These are phyloP conservation scores for Heliamphora pulchella DNA, from an alignment of 179 eudicot species.

Conservation along the genomic window DNA sequence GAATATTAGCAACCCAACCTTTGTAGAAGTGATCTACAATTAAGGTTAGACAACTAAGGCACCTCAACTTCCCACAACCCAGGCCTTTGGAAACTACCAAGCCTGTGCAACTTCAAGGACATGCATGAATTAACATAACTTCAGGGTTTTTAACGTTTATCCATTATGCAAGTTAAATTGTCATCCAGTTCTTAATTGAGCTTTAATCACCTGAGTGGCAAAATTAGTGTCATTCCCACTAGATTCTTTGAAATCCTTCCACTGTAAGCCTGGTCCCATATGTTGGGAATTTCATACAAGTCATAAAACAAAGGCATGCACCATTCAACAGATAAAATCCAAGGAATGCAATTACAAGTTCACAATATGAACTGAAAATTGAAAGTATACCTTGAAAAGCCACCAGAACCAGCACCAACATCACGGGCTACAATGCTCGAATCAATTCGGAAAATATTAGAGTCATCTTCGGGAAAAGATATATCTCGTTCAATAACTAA, in stretches of 20 bases:
- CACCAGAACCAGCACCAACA: conserved; percentile 99
- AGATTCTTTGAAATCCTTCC: neutral
- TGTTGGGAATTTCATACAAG: neutral
- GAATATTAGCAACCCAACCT: too few relatives aligned
- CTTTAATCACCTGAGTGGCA: neutral
- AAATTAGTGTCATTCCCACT: neutral
- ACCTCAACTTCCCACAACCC: neutral
- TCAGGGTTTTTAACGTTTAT: too few relatives aligned
- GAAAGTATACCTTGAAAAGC: conserved; percentile 76
- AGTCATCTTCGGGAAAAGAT: conserved; percentile 46
- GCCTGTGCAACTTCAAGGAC: neutral
- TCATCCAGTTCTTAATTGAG: neutral
- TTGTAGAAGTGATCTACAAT: too few relatives aligned
- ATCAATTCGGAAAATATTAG: conserved; percentile 46
- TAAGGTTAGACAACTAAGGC: neutral
- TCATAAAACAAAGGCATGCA: conserved; percentile 11
- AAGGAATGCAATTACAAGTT: neutral
- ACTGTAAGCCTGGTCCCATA: neutral
- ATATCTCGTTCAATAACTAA: conserved; percentile 55
- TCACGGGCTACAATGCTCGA: conserved; percentile 73
- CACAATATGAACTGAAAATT: neutral
- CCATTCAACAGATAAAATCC: neutral
- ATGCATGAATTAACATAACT: neutral
- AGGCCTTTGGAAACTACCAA: neutral
- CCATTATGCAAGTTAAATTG: neutral